phyloP scores from a whole-genome alignment of 306 rosid species.

The Cicer cuneatum region DNA sequence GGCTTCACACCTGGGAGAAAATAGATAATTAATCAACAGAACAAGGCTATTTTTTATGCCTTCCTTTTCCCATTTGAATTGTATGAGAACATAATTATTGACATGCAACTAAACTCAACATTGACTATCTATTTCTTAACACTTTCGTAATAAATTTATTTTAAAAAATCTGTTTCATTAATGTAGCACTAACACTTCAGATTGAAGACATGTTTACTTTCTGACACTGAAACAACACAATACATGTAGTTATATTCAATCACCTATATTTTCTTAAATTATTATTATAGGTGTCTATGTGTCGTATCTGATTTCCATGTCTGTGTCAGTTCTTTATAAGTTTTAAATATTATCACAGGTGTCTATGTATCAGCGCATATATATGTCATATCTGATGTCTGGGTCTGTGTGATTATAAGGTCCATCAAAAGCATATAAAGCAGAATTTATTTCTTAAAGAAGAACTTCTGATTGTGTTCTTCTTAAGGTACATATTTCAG shows the following conservation, averaged over 20 bases:
- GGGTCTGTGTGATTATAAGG: no score
- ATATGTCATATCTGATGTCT: no score
- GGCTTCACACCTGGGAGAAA: conserved; percentile 75
- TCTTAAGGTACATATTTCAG: not conserved
- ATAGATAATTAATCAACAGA: conserved; percentile 17
- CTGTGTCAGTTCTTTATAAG: no score
- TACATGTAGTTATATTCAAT: no score
- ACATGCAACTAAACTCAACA: conserved; percentile 16
- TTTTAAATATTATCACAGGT: no score
- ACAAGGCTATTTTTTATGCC: not conserved
- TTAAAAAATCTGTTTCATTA: not conserved
- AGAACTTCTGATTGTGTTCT: conserved; percentile 1
- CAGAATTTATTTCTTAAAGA: not conserved
- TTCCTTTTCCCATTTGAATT: conserved; percentile 2
- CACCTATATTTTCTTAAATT: no score
- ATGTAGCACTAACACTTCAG: no score
- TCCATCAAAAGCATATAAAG: conserved; percentile 4
- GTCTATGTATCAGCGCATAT: no score
- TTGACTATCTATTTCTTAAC: not conserved
- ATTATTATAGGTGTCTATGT: no score
- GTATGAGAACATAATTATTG: not conserved
- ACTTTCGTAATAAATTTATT: not conserved
- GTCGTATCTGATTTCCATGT: no score
- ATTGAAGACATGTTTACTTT: no score
- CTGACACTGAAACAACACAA: no score